These are phyloP conservation scores for Ascochyta rabiei DNA, from an alignment of 2,329 filamentous ascomycete species.

Conservation along the genomic window DNA sequence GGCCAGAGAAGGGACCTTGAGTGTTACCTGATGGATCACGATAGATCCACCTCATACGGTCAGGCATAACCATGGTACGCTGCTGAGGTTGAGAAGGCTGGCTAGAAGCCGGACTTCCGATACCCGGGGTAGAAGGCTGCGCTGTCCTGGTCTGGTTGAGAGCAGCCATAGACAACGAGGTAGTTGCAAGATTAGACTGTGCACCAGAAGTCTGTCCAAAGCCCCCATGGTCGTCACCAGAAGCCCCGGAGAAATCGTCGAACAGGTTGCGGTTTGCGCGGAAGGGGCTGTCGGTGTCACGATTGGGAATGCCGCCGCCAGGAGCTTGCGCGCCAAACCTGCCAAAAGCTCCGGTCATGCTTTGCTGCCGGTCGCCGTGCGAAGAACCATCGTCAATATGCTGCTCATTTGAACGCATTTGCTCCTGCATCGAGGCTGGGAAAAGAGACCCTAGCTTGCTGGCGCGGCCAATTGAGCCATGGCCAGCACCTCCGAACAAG, in stretches of 20 bases:
- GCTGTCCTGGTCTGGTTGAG: conserved; percentile 43
- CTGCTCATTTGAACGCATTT: conserved; percentile 70
- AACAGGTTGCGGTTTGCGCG: conserved; percentile 46
- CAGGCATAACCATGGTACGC: conserved; percentile 97
- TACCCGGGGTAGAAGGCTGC: conserved; percentile 43
- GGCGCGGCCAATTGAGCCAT: conserved; percentile 71
- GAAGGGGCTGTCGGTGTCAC: conserved; percentile 51
- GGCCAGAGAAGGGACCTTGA: conserved; percentile 91
- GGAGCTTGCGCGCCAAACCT: conserved; percentile 57
- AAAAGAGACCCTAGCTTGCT: conserved; percentile 90
- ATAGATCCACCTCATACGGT: conserved; percentile 98
- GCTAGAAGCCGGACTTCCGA: conserved; percentile 62
- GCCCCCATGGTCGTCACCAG: conserved; percentile 34
- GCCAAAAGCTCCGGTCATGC: conserved; percentile 70
- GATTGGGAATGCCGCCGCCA: conserved; percentile 33
- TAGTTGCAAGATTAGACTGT: conserved; percentile 34
- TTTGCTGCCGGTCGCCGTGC: conserved; percentile 46
- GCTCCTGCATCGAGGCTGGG: conserved; percentile 85
- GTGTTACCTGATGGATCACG: conserved; percentile 90
- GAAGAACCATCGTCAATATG: conserved; percentile 63
- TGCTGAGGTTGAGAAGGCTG: conserved; percentile 73
- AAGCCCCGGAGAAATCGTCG: conserved; percentile 45
- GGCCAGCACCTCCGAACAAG: conserved; percentile 64
- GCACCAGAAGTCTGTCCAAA: conserved; percentile 33
- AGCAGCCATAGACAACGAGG: conserved; percentile 40